Conservation (phyloP, 192 early-diverging fungal species). For the Bifiguratus adelaidae region DNA sequence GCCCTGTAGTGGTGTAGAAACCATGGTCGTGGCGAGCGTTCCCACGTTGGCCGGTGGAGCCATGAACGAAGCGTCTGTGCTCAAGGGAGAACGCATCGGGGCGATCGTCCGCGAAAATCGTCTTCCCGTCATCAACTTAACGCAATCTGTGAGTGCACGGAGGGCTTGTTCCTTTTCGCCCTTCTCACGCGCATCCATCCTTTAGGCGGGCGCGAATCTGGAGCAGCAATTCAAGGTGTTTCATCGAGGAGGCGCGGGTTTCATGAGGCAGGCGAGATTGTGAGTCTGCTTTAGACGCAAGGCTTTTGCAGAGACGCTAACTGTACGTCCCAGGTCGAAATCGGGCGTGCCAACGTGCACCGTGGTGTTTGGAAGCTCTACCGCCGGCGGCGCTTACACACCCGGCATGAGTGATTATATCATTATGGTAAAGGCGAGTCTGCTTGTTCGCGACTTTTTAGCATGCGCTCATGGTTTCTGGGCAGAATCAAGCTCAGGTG, state of each 20-base stretch:
- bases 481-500: conserved; percentile 47
- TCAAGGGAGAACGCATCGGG: conserved; percentile 40
- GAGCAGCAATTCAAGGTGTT: conserved; percentile 56
- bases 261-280: conserved; percentile 43
- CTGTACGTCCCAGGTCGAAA: conserved; percentile 35
- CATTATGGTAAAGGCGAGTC: conserved; percentile 48
- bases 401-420: conserved; percentile 57
- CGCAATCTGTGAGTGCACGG: conserved; percentile 34
- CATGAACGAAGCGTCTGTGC: conserved; percentile 42
- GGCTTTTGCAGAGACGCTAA: not conserved
- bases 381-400: conserved; percentile 55
- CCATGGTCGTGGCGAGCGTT: conserved; percentile 44
- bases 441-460: not conserved
- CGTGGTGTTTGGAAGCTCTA: conserved; percentile 57
- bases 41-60: conserved; percentile 52
- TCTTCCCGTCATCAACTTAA: conserved; percentile 42
- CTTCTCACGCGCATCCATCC: not conserved
- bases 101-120: conserved; percentile 45
- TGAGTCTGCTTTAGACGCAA: conserved; percentile 2
- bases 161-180: not conserved
- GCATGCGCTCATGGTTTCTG: not conserved
- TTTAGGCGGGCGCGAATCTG: conserved; percentile 50
- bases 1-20: conserved; percentile 30
- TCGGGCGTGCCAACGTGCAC: conserved; percentile 43
- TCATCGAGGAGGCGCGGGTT: conserved; percentile 50